Evolutionary conservation across 2,329 filamentous ascomycete species (phyloP).

Genomic region (Penicillium sclerotiorum): DNA sequence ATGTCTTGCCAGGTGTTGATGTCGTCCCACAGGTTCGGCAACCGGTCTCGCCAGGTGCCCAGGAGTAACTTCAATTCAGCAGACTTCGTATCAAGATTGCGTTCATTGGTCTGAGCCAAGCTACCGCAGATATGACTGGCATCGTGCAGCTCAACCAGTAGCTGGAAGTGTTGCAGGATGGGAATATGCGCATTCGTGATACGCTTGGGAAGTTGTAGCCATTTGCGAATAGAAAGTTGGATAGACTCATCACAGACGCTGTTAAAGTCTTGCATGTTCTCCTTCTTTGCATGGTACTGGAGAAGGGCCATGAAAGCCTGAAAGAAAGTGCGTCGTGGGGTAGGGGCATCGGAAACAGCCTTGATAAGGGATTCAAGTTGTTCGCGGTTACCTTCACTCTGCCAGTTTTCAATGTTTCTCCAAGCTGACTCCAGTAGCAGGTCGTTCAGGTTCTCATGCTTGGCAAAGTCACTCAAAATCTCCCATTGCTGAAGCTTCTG

Average conservation of each 20-base stretch:
- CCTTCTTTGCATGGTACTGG: slow-evolving; percentile 88
- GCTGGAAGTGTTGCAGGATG: slow-evolving; percentile 95
- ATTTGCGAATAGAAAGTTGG: slow-evolving; percentile 94
- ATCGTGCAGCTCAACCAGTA: slow-evolving; percentile 95
- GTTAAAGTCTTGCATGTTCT: slow-evolving; percentile 78
- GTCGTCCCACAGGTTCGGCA: slow-evolving; percentile 98
- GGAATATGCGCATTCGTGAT: slow-evolving; percentile 96
- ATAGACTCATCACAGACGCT: slow-evolving; percentile 95
- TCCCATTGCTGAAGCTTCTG: slow-evolving; percentile 99
- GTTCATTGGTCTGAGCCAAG: slow-evolving; percentile 77
- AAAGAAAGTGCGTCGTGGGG: slow-evolving; percentile 92
- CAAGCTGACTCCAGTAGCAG: slow-evolving; percentile 92
- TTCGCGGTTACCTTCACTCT: slow-evolving; percentile 79
- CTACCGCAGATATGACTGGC: slow-evolving; percentile 95
- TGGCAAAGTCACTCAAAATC: slow-evolving; percentile 93
- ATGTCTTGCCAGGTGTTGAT: slow-evolving; percentile 99
- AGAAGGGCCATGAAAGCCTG: slow-evolving; percentile 97
- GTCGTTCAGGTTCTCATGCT: slow-evolving; percentile 98
- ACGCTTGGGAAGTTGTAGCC: slow-evolving; percentile 93
- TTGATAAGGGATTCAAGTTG: slow-evolving; percentile 93
- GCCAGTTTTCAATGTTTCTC: slow-evolving; percentile 95
- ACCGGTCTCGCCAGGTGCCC: slow-evolving; percentile 89
- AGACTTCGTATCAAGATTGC: slow-evolving; percentile 90
- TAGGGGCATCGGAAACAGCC: slow-evolving; percentile 95
- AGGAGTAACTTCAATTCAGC: slow-evolving; percentile 92